Percentiles rank a stretch among this genome's conserved stretches.
Conservation (phyloP, 129 eudicot species). For the Solidago caesia region DNA sequence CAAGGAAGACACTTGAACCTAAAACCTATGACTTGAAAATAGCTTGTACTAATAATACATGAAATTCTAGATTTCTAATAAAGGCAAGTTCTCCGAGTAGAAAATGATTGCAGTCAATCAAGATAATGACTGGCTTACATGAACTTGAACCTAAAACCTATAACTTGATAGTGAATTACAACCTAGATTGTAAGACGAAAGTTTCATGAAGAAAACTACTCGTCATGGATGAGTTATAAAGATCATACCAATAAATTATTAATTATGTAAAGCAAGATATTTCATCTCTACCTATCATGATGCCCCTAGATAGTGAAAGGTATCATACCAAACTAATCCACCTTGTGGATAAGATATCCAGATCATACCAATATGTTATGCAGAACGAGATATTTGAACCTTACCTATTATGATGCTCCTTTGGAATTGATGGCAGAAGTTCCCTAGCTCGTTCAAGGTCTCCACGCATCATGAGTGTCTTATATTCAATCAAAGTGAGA, state of each 20-base stretch:
- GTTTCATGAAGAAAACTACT: too few species aligned
- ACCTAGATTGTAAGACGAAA: neutral
- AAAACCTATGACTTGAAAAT: neutral
- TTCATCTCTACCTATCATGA: too few species aligned
- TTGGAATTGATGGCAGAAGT: slow-evolving; percentile 80
- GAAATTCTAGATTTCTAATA: neutral
- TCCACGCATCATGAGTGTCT: slow-evolving; percentile 99
- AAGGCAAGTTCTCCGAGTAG: neutral
- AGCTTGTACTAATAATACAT: neutral
- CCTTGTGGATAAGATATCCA: neutral
- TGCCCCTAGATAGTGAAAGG: neutral
- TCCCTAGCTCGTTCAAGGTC: slow-evolving; percentile 86
- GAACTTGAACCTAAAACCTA: neutral
- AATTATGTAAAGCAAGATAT: too few species aligned
- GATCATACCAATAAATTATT: too few species aligned
- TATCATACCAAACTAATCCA: neutral
- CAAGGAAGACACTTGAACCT: neutral
- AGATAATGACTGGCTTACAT: neutral
- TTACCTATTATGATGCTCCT: slow-evolving; percentile 88
- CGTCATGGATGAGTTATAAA: too few species aligned
- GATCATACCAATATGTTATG: neutral
- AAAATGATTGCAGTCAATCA: neutral
- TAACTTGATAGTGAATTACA: neutral
- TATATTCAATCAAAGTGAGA: slow-evolving; percentile 94
- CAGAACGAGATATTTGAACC: slow-evolving; percentile 3